A percentile compares a stretch with the other conserved stretches of the same genome.
Conservation (phyloP, 2,329 filamentous ascomycete genomes). For the Tolypocladium tropicale region DNA sequence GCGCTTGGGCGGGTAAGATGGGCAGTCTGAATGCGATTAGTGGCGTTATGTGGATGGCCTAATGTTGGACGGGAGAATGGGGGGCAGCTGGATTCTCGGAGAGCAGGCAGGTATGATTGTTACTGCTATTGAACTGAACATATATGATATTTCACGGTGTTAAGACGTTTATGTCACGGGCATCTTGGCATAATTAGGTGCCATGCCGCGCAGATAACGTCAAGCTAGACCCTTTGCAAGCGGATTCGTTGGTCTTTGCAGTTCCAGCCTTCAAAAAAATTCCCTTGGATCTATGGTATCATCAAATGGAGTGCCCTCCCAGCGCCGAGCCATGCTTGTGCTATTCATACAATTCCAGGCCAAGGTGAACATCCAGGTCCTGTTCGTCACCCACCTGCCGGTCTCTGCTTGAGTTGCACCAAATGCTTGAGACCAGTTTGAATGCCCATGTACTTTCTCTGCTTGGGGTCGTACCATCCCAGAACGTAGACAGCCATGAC, state of each 20-base stretch:
- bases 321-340: constrained; percentile 14
- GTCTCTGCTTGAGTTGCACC: constrained; percentile 28
- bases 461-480: constrained; percentile 47
- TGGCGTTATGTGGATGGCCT: not conserved
- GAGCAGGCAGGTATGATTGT: not conserved
- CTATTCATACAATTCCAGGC: not conserved
- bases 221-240: not conserved
- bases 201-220: too few species aligned
- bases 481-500: constrained; percentile 39
- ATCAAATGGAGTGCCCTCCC: constrained; percentile 9
- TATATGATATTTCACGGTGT: not conserved
- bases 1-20: not conserved
- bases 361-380: not conserved
- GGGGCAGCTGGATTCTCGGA: not conserved
- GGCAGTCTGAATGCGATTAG: not conserved
- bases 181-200: not conserved
- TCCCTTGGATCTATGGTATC: constrained; percentile 15
- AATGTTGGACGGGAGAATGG: not conserved
- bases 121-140: not conserved
- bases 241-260: not conserved
- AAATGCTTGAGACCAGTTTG: constrained; percentile 33
- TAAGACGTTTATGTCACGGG: not conserved
- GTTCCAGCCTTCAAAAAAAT: too few species aligned
- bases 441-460: constrained; percentile 29
- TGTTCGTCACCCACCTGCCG: constrained; percentile 18